Evolutionary conservation across 495 filamentous ascomycete species (phyloP).

Genomic region (Hyaloscypha hepaticicola): DNA sequence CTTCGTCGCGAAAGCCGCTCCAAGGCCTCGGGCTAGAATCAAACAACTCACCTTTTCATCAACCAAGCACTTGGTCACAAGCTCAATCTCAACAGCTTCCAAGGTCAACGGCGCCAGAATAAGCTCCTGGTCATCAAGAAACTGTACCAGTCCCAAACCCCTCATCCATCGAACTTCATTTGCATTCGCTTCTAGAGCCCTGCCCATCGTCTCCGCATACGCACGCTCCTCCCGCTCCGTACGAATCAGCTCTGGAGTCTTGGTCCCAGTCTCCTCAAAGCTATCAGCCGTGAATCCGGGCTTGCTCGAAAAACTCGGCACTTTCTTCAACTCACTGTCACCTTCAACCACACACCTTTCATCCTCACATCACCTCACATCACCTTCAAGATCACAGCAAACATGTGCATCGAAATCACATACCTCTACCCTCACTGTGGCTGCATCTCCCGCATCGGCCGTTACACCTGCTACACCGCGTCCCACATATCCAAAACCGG

Average conservation of each 20-base stretch:
- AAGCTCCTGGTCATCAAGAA: background rate
- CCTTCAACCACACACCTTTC: background rate
- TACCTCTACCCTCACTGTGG: background rate
- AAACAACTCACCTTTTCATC: background rate
- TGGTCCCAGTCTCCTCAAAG: slow-evolving; percentile 45
- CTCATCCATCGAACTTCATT: slow-evolving; percentile 78
- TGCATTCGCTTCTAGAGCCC: slow-evolving; percentile 74
- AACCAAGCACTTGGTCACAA: background rate
- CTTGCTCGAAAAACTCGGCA: slow-evolving; percentile 52
- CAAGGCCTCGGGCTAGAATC: no score
- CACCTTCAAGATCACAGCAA: background rate
- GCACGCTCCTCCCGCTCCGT: slow-evolving; percentile 48
- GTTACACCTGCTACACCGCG: background rate
- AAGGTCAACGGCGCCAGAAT: background rate
- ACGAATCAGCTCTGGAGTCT: slow-evolving; percentile 41
- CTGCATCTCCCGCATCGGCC: background rate
- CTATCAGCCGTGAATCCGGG: slow-evolving; percentile 45
- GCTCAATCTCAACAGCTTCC: background rate
- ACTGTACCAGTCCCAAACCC: slow-evolving; percentile 59
- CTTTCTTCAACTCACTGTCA: background rate
- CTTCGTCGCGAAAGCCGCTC: no score
- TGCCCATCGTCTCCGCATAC: slow-evolving; percentile 69
- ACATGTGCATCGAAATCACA: background rate
- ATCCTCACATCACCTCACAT: background rate
- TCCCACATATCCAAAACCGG: background rate